Percentiles rank a stretch among this genome's conserved stretches.
These are phyloP conservation scores for Tanacetum coccineum DNA, from an alignment of 129 eudicot genomes.

Conservation along the genomic window DNA sequence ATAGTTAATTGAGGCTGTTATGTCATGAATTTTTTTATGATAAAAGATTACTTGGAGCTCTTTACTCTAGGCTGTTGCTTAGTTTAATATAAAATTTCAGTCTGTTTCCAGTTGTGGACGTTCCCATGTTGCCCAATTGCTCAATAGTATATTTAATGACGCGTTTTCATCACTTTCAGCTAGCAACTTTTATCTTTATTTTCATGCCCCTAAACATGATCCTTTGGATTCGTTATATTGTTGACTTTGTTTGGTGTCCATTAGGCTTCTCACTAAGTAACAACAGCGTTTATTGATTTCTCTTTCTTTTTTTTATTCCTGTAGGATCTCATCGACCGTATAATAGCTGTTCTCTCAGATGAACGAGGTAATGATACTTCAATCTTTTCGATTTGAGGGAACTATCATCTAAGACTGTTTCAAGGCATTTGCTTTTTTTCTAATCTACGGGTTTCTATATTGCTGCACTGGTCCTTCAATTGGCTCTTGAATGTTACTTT, in stretches of 20 bases:
- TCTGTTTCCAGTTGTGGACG: conserved; percentile 1
- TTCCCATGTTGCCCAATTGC: not conserved
- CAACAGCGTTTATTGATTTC: conserved; percentile 3
- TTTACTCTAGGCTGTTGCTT: conserved; percentile 8
- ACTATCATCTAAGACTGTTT: not conserved
- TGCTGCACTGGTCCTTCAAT: not conserved
- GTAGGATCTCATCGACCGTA: conserved; percentile 91
- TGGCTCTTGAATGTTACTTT: not conserved
- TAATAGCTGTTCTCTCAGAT: conserved; percentile 64
- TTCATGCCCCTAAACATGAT: conserved; percentile 6
- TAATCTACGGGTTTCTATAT: not conserved
- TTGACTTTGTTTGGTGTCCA: not conserved
- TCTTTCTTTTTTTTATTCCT: conserved; percentile 18
- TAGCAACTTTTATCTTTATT: not conserved
- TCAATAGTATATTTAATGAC: not conserved
- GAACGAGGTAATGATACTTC: conserved; percentile 56
- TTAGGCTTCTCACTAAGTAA: not conserved
- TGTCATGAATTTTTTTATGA: conserved; percentile 10
- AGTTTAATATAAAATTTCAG: conserved; percentile 8
- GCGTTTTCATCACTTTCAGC: not conserved
- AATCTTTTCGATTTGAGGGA: not conserved
- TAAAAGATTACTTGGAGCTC: not conserved
- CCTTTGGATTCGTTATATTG: not conserved
- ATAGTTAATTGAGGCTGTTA: conserved; percentile 6
- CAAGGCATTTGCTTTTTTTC: not conserved